These are phyloP conservation scores for Xylaria hypoxylon DNA, from an alignment of 2,329 filamentous ascomycete genomes.

Conservation along the genomic window DNA sequence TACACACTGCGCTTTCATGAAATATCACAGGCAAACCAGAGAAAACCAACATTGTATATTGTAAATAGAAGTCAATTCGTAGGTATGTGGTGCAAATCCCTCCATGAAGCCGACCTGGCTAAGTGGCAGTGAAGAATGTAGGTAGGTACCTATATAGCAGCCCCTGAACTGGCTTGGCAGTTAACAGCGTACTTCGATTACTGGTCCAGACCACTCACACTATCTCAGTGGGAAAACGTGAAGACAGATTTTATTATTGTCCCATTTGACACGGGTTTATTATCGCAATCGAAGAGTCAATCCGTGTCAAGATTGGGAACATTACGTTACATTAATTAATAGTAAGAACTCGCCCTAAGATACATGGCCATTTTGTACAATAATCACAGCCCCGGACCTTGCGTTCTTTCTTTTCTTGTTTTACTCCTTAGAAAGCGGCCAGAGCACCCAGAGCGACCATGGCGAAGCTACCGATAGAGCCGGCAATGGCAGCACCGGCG, in stretches of 20 bases:
- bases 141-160: not conserved
- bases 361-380: conserved; percentile 5
- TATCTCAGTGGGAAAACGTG: not conserved
- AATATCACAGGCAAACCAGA: not conserved
- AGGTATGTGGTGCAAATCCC: not conserved
- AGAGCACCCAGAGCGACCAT: conserved; percentile 39
- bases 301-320: not conserved
- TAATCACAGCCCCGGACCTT: not conserved
- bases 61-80: not conserved
- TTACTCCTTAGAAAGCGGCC: conserved; percentile 28
- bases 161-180: not conserved
- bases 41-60: not conserved
- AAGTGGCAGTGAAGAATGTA: not conserved
- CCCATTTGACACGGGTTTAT: not conserved
- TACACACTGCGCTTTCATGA: not conserved
- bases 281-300: not conserved
- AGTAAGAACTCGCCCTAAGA: not conserved
- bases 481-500: conserved; percentile 35
- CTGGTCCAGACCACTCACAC: not conserved
- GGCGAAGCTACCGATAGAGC: conserved; percentile 36
- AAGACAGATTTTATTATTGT: not conserved
- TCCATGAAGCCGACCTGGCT: too few species aligned
- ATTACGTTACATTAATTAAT: conserved; percentile 27
- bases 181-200: too few species aligned
- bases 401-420: not conserved